Evolutionary conservation across 23 red algal genomes (phyloP).

Genomic region (Cyanidioschyzon merolae): DNA sequence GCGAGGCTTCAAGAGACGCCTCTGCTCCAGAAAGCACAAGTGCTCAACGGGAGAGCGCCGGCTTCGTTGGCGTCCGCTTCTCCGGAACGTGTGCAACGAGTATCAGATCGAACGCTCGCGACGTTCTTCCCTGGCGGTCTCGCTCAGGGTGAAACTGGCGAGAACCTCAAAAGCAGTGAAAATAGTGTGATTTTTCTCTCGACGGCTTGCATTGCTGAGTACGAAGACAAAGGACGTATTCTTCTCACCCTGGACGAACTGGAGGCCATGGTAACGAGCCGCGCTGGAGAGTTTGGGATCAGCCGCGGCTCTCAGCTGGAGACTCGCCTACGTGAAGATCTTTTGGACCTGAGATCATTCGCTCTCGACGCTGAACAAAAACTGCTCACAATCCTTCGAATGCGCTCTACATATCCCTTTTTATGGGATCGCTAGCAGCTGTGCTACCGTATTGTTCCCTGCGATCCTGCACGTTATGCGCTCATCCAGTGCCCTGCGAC

Average conservation of each 20-base stretch:
- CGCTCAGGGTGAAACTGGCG: neutral
- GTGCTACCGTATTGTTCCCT: too few relatives aligned
- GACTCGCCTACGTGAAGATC: neutral
- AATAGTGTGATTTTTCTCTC: neutral
- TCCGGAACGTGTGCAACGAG: neutral
- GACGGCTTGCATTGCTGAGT: neutral
- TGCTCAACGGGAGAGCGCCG: neutral
- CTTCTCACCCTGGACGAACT: constrained; percentile 5
- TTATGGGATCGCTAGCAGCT: too few relatives aligned
- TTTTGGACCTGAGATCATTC: neutral
- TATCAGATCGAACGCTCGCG: neutral
- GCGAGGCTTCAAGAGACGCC: neutral
- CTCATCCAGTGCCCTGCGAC: too few relatives aligned
- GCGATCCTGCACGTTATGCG: too few relatives aligned
- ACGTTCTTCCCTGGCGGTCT: neutral
- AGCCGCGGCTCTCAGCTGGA: neutral
- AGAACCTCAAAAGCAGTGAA: neutral
- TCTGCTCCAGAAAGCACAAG: neutral
- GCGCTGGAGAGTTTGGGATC: neutral
- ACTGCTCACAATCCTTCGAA: neutral
- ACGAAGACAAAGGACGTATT: constrained; percentile 1
- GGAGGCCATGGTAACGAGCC: neutral
- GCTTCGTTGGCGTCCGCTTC: neutral
- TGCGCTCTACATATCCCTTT: constrained; percentile 8
- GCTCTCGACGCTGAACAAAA: neutral